phyloP scores from a whole-genome alignment of 2,329 filamentous ascomycete genomes.

The Alternaria gaisen region DNA sequence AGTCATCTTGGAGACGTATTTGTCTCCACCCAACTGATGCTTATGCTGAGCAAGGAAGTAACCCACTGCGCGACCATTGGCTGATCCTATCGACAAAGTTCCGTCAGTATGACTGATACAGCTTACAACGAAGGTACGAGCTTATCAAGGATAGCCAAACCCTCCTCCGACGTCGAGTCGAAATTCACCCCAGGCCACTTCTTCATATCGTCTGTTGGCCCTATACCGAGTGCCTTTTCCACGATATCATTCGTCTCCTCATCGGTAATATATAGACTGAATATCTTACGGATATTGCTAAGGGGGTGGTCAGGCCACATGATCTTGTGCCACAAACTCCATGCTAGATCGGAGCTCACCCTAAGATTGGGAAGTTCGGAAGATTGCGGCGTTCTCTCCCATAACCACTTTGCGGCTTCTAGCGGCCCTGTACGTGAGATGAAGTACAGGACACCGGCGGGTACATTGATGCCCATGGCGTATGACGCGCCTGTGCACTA shows the following conservation, averaged over 20 bases:
- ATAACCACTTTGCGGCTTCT: neutral
- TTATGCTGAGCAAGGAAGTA: constrained; percentile 4
- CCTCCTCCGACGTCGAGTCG: neutral
- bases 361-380: neutral
- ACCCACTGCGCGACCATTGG: neutral
- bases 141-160: neutral
- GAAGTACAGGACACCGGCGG: neutral
- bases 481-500: neutral
- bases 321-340: neutral
- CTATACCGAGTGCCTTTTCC: neutral
- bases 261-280: neutral
- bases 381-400: neutral
- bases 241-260: neutral
- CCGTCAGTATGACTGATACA: neutral
- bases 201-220: neutral
- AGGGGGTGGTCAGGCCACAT: neutral
- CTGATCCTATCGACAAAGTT: neutral
- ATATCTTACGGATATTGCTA: neutral
- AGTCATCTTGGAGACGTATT: neutral
- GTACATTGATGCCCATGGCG: neutral
- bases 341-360: neutral
- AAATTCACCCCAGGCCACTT: neutral
- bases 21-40: neutral
- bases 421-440: neutral
- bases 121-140: neutral